Percentiles rank a stretch among this genome's conserved stretches.
Evolutionary conservation across 78 protist genomes (phyloP).

Genomic region (Corallochytrium limacisporum): DNA sequence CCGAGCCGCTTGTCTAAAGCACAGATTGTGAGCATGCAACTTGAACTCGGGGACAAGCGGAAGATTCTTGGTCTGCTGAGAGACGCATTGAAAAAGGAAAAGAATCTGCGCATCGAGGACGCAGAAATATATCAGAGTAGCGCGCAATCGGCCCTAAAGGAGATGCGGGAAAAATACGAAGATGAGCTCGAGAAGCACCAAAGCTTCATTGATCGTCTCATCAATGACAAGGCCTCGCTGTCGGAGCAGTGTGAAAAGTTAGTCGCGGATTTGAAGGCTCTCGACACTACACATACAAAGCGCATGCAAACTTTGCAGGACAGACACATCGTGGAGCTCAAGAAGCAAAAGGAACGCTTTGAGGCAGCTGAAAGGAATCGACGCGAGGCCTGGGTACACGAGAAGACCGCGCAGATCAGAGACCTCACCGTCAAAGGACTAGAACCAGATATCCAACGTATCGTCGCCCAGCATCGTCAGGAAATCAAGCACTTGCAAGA

Average conservation of each 20-base stretch:
- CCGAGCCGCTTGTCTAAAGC: too few relatives aligned
- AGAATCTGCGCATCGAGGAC: too few relatives aligned
- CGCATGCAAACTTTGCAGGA: not conserved
- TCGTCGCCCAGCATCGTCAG: not conserved
- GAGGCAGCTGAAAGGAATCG: not conserved
- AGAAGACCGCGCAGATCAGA: slow-evolving; percentile 1
- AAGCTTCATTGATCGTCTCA: slow-evolving; percentile 1
- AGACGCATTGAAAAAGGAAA: too few relatives aligned
- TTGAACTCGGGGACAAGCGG: too few relatives aligned
- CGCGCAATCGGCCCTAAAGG: too few relatives aligned
- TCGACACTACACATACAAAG: not conserved
- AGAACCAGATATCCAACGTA: slow-evolving; percentile 12
- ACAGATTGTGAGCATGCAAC: too few relatives aligned
- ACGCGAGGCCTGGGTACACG: slow-evolving; percentile 8
- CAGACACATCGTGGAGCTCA: not conserved
- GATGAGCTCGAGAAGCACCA: not conserved
- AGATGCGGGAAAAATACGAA: not conserved
- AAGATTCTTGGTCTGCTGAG: too few relatives aligned
- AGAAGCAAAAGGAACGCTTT: not conserved
- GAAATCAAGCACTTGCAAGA: not conserved
- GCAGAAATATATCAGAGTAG: too few relatives aligned
- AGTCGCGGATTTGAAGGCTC: not conserved
- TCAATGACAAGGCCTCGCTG: not conserved
- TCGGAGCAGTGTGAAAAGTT: not conserved
- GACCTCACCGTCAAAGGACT: slow-evolving; percentile 9